Base-by-base conservation (phyloP, 1,284 basidiomycete genomes). In the Chalciporus piperatoides region DNA sequence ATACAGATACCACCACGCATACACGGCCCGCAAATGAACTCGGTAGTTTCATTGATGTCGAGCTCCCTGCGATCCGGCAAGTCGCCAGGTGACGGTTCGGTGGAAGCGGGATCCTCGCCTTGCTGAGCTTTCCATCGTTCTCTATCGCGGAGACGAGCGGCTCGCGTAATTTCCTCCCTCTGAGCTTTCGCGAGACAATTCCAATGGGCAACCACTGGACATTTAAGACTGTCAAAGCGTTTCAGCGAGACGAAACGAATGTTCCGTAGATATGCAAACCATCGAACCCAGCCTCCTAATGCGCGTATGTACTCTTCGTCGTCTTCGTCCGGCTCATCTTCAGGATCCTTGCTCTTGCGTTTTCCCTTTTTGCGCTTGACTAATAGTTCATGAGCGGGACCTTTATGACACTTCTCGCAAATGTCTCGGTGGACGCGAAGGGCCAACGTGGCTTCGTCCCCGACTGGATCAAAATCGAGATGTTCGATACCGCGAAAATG, bases 271-370 rank as follows among this genome's bases (percentile, higher is more conserved):
- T 21, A 52, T 53, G 37, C 79, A 49, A 63, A 89, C 87, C 91
- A 94, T 71, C 84, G 78, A 51, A 93, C 81, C 92, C 92, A 95
- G 23, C 92, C 92, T 19, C 88, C 87, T 37, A 89, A 69, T 5
- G 64, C 64, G n/a, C 63, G 68, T 6, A 82, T 68, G 41, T 72
- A 71, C 46, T 82, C 80, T 40, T 81, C 78, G 23, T 80, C 78
- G 21, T 79, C 77, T n/a, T 78, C 79, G 8, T 75, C 75, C 4
- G 80, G 77, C 21, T 76, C 74, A 48, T 76, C 72, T 44, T 74
- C 69, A 47, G 58, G 52, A 17, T 71, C 68, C 8, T 66, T 68
- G 14, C 63, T 63, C 38, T 66, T 74, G 49, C 73, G 75, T 49
- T 66, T 48, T 15, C 64, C 68, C 60, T 68, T 76, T 57, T 71